Conservation (phyloP, 495 filamentous ascomycete species). For the Chlorociboria aeruginascens region DNA sequence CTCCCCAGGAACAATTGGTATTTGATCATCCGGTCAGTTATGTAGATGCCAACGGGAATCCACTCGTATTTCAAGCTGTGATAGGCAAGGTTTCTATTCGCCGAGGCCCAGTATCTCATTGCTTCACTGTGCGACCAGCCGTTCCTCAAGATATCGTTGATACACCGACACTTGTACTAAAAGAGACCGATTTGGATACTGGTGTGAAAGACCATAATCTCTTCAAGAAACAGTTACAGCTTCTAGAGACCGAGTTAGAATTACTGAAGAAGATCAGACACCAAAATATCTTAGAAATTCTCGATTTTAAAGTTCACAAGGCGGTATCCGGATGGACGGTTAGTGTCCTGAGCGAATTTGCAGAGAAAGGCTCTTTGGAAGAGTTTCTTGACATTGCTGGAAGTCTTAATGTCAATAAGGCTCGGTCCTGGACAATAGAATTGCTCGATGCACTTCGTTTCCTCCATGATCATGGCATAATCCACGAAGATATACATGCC, state of each 20-base stretch:
- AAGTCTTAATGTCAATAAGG: constrained; percentile 55
- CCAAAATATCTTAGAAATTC: constrained; percentile 60
- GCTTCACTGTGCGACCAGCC: constrained; percentile 57
- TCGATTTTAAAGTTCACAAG: constrained; percentile 65
- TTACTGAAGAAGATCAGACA: constrained; percentile 60
- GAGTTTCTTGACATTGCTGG: constrained; percentile 72
- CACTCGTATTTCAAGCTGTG: constrained; percentile 49
- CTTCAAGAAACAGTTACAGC: constrained; percentile 56
- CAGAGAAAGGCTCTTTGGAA: constrained; percentile 69
- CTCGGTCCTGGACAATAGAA: constrained; percentile 76
- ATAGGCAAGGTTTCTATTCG: constrained; percentile 46
- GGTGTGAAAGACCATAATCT: constrained; percentile 39
- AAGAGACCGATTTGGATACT: constrained; percentile 48
- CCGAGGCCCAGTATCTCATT: constrained; percentile 44
- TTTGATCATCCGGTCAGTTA: constrained; percentile 60
- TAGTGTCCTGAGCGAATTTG: constrained; percentile 64
- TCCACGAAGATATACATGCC: constrained; percentile 69
- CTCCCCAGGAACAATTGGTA: constrained; percentile 35
- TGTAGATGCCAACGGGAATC: constrained; percentile 40
- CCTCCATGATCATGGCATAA: constrained; percentile 63
- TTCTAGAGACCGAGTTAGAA: constrained; percentile 58
- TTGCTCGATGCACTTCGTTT: constrained; percentile 84
- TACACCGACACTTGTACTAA: constrained; percentile 55
- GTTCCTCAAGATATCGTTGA: constrained; percentile 30
- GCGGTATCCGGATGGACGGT: constrained; percentile 55